A percentile compares a stretch with the other conserved stretches of the same genome.
These are phyloP conservation scores for Trichosporon ovoides DNA, from an alignment of 1,284 basidiomycete species.

Conservation along the genomic window DNA sequence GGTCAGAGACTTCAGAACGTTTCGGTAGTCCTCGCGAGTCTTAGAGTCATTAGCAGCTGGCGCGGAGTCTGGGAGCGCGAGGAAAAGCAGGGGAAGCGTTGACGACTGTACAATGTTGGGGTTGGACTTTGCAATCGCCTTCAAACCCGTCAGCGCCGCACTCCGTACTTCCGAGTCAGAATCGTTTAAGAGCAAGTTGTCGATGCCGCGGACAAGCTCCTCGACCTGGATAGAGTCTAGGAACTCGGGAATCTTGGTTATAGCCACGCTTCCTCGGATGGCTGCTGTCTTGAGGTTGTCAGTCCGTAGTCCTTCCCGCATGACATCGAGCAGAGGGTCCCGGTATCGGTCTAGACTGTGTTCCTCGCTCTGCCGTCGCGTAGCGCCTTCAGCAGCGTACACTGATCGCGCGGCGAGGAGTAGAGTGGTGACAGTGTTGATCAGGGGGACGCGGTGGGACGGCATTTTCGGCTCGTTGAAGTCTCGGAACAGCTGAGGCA, in stretches of 20 bases:
- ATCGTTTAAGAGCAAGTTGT: conserved; percentile 61
- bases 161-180: conserved; percentile 57
- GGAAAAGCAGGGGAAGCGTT: conserved; percentile 75
- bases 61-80: conserved; percentile 62
- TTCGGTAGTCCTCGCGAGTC: conserved; percentile 62
- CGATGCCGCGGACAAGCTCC: conserved; percentile 70
- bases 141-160: conserved; percentile 63
- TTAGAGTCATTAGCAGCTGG: conserved; percentile 57
- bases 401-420: conserved; percentile 43
- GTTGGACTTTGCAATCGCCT: conserved; percentile 59
- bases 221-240: conserved; percentile 67
- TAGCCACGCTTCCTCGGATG: conserved; percentile 56
- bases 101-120: conserved; percentile 67
- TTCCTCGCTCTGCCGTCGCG: conserved; percentile 34
- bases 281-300: conserved; percentile 55
- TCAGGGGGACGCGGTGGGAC: conserved; percentile 64
- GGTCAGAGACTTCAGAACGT: conserved; percentile 65
- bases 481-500: conserved; percentile 68
- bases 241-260: conserved; percentile 62
- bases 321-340: conserved; percentile 58
- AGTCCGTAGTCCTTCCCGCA: conserved; percentile 42
- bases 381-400: conserved; percentile 29
- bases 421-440: conserved; percentile 56
- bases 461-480: conserved; percentile 73
- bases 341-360: conserved; percentile 62